Evolutionary conservation across 2,329 filamentous ascomycete genomes (phyloP).

Genomic region (Colletotrichum eleusines): DNA sequence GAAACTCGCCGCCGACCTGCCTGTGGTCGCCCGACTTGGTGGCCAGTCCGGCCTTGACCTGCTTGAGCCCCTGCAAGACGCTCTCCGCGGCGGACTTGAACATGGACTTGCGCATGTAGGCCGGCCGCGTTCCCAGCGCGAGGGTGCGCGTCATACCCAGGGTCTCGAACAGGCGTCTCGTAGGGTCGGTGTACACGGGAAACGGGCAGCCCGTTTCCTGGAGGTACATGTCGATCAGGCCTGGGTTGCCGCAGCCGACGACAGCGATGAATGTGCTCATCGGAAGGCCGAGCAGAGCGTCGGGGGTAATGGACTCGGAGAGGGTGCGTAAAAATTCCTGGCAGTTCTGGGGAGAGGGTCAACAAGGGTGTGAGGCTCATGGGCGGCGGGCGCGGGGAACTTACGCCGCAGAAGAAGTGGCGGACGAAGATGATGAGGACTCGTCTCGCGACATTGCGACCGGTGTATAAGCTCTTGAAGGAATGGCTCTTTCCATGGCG

Average conservation of each 20-base stretch:
- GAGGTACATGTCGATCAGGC: constrained; percentile 76
- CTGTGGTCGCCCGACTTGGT: constrained; percentile 73
- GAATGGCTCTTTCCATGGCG: constrained; percentile 67
- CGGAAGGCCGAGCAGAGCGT: constrained; percentile 62
- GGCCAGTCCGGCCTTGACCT: constrained; percentile 68
- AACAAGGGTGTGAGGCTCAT: constrained; percentile 13
- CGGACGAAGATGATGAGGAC: constrained; percentile 80
- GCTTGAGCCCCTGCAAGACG: constrained; percentile 70
- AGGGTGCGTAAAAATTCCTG: constrained; percentile 79
- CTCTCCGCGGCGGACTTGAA: constrained; percentile 63
- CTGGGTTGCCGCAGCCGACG: constrained; percentile 78
- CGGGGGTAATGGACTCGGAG: constrained; percentile 67
- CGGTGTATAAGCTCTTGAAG: constrained; percentile 74
- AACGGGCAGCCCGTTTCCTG: constrained; percentile 74
- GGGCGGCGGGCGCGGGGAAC: constrained; percentile 48
- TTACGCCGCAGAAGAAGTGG: constrained; percentile 84
- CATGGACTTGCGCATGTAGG: constrained; percentile 72
- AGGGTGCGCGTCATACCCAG: constrained; percentile 78
- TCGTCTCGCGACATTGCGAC: constrained; percentile 64
- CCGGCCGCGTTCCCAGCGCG: constrained; percentile 69
- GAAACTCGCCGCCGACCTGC: constrained; percentile 82
- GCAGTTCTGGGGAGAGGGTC: constrained; percentile 69
- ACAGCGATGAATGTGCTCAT: constrained; percentile 74
- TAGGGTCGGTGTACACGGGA: constrained; percentile 83
- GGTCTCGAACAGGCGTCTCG: constrained; percentile 71